Conservation (phyloP, 768 basidiomycete species). For the Terana coerulea region DNA sequence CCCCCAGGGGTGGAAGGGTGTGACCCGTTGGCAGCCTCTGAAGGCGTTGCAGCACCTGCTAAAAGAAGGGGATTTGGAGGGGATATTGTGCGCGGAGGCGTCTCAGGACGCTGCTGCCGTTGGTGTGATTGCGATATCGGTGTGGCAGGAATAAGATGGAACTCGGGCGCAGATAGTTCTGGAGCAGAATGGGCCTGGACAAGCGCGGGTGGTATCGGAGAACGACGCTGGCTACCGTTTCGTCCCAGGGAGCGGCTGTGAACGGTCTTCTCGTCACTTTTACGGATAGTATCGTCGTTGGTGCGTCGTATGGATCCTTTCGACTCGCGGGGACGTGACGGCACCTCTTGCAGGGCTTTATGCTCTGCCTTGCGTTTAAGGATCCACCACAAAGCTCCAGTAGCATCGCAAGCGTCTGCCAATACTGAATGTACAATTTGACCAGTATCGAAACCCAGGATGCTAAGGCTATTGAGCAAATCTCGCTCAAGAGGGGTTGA, state of each 20-base stretch:
- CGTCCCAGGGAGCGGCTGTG: conserved; percentile 13
- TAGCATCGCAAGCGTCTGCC: conserved; percentile 87
- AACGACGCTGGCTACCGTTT: conserved; percentile 5
- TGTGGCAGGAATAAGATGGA: conserved; percentile 75
- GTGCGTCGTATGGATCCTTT: conserved; percentile 21
- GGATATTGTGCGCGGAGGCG: conserved; percentile 47
- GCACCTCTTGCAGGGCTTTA: conserved; percentile 40
- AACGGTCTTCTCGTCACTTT: conserved; percentile 5
- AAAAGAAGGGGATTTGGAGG: conserved; percentile 38
- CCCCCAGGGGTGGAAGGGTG: conserved; percentile 69
- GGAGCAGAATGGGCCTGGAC: conserved; percentile 15
- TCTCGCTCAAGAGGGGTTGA: conserved; percentile 78
- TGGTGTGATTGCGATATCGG: conserved; percentile 44
- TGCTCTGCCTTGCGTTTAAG: conserved; percentile 77
- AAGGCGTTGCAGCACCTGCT: conserved; percentile 50
- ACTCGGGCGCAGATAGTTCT: conserved; percentile 48
- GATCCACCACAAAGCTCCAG: conserved; percentile 97
- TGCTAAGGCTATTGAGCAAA: conserved; percentile 68
- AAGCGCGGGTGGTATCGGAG: conserved; percentile 22
- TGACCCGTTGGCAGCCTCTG: conserved; percentile 49
- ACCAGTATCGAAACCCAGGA: conserved; percentile 86
- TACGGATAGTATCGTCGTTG: conserved; percentile 4
- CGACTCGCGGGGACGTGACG: conserved; percentile 11
- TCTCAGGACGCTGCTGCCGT: conserved; percentile 39
- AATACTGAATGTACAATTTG: conserved; percentile 95